Evolutionary conservation across 805 yeast species (phyloP), one percentile per base, ranked within the genome.

Genomic region (Wickerhamomyces sydowiorum): DNA sequence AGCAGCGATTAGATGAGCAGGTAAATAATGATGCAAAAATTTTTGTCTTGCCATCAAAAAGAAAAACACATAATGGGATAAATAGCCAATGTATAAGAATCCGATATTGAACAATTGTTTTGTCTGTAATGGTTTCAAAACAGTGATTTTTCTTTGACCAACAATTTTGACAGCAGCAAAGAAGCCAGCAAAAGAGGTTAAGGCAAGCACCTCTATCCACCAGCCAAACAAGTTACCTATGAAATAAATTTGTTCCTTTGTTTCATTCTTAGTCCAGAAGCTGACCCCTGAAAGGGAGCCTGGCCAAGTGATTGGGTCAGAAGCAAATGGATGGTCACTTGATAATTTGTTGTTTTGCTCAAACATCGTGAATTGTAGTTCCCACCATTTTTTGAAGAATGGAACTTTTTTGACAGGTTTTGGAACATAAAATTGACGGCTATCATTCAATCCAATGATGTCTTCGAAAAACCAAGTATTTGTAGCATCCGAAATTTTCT

Each of bases 271-370:
- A 35, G 95, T 90, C 97, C 98, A 93, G 72, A 91, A 93, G 1
- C 97, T 88, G 31, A 93, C 97, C 52, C 99, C 99, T 14, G 86
- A 77, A 41, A 83, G 62, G 42, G 93, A 76, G 48, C 86, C 72
- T 17, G 99, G 99, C 99, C 99, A 93, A 7, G 82, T 68, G 49
- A 79, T 75, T 3, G 99, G 99, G 48, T 79, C 81, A 5, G 97
- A 88, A 9, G 97, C 96, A 69, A 86, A 93, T 36, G 99, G 99
- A 65, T 93, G 99, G 21, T 86, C 88, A 14, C 90, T 74, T 2
- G 89, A 74, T 50, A 93, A 72, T 52, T 82, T 80, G 67, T 91
- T 93, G 67, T 93, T 93, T 57, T 90, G 96, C 47, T 80, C 78
- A 71, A 93, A 89, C 99, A 93, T 93, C 46, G 76, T 71, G 24